Percentiles rank a stretch among this genome's conserved stretches.
phyloP scores from a whole-genome alignment of 1,139 yeast species.

The Suhomyces bribrorum region DNA sequence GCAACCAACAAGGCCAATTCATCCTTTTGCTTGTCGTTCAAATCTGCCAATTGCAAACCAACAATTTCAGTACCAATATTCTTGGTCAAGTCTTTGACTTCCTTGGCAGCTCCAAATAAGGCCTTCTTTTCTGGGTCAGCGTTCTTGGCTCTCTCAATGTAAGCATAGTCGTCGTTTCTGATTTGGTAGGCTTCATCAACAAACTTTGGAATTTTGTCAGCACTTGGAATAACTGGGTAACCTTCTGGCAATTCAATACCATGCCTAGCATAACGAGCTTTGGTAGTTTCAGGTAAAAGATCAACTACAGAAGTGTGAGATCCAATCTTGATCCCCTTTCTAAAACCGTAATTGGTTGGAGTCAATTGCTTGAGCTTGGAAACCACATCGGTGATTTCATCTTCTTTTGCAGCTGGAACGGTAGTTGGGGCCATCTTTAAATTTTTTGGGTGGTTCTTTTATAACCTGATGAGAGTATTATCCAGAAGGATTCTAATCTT shows the following conservation, averaged over 20 bases:
- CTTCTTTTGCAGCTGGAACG: conserved; percentile 8
- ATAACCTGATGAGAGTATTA: no score
- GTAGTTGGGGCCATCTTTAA: conserved; percentile 16
- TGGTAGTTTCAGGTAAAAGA: conserved; percentile 16
- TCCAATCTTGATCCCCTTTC: conserved; percentile 8
- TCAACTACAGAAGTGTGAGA: conserved; percentile 12
- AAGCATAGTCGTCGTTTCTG: conserved; percentile 18
- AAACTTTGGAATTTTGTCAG: conserved; percentile 17
- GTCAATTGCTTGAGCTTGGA: conserved; percentile 14
- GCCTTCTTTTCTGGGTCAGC: conserved; percentile 25
- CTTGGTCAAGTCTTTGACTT: conserved; percentile 20
- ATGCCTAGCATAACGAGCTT: conserved; percentile 17
- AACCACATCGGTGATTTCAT: conserved; percentile 14
- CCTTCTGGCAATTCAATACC: conserved; percentile 19
- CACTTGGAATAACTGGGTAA: conserved; percentile 17
- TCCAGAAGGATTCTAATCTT: no score
- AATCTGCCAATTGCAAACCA: conserved; percentile 21
- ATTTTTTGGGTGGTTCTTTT: no score
- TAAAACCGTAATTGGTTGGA: conserved; percentile 13
- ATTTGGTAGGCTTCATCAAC: conserved; percentile 20
- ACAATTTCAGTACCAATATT: conserved; percentile 23
- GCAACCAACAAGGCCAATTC: conserved; percentile 45
- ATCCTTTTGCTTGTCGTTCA: conserved; percentile 33
- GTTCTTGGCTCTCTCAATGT: conserved; percentile 19
- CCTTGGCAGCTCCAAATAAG: conserved; percentile 21